Percentiles rank a stretch among this genome's conserved stretches.
Conservation (phyloP, 805 yeast species). For the Kodamaea jinghongensis region DNA sequence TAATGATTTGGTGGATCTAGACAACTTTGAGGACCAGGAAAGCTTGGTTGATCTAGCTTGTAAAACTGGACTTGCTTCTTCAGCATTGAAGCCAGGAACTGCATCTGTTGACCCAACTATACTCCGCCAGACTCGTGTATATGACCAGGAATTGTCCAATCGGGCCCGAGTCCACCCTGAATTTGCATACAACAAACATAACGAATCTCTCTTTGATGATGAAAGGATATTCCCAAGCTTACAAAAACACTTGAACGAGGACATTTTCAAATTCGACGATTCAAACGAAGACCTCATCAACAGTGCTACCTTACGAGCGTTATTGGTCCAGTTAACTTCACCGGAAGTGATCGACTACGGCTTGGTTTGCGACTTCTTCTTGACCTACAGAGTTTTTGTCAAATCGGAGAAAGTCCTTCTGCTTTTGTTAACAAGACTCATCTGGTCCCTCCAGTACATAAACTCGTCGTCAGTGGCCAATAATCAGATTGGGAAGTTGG, state of each 20-base stretch:
- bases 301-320: slow-evolving; percentile 41
- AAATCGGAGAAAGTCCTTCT: slow-evolving; percentile 57
- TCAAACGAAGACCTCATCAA: slow-evolving; percentile 30
- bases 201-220: slow-evolving; percentile 39
- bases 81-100: too few relatives aligned
- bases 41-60: too few relatives aligned
- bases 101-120: too few relatives aligned
- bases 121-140: too few relatives aligned
- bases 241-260: slow-evolving; percentile 15
- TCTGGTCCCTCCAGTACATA: slow-evolving; percentile 63
- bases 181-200: slow-evolving; percentile 33
- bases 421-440: slow-evolving; percentile 59
- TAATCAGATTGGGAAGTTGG: slow-evolving; percentile 55
- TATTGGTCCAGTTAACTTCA: slow-evolving; percentile 63
- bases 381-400: slow-evolving; percentile 74
- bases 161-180: slow-evolving; percentile 16
- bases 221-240: slow-evolving; percentile 32
- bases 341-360: slow-evolving; percentile 76
- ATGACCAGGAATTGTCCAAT: neutral
- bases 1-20: slow-evolving; percentile 6
- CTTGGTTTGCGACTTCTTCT: slow-evolving; percentile 78
- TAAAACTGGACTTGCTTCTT: too few relatives aligned
- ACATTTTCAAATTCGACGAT: slow-evolving; percentile 35
- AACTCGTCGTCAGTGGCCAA: slow-evolving; percentile 25
- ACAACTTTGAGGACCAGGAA: slow-evolving; percentile 1